Evolutionary conservation across 306 rosid genomes (phyloP).

Genomic region (Pueraria montana): DNA sequence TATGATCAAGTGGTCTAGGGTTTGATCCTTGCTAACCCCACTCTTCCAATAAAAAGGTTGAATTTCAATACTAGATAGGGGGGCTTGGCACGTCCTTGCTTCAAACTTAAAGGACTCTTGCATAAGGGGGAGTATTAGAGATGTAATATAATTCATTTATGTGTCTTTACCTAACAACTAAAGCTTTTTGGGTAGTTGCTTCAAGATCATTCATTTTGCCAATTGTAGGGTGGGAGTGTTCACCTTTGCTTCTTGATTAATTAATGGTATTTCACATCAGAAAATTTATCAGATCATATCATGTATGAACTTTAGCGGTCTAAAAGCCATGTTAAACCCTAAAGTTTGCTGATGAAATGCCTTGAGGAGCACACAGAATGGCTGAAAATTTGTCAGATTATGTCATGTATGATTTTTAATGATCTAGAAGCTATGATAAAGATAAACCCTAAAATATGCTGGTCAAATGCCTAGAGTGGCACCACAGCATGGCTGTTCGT

Average conservation of each 20-base stretch:
- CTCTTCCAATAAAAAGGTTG: neutral
- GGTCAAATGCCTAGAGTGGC: conserved; percentile 23
- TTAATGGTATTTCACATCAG: neutral
- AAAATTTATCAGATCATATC: neutral
- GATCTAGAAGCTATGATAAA: conserved; percentile 14
- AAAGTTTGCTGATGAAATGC: neutral
- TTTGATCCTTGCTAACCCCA: neutral
- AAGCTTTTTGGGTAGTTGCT: neutral
- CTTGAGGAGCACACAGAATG: neutral
- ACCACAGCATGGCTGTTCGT: conserved; percentile 26
- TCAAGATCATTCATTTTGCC: conserved; percentile 3
- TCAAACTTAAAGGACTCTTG: neutral
- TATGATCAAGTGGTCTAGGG: neutral
- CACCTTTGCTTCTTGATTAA: conserved; percentile 27
- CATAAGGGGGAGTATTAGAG: neutral
- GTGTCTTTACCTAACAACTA: neutral
- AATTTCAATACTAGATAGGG: neutral
- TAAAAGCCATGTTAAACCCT: conserved; percentile 22
- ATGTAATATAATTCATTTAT: conserved; percentile 19
- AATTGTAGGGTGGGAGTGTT: conserved; percentile 15
- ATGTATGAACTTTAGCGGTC: conserved; percentile 12
- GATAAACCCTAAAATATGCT: conserved; percentile 6
- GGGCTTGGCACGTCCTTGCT: neutral
- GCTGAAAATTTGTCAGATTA: conserved; percentile 1
- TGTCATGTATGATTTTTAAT: conserved; percentile 29